Base-by-base conservation (phyloP, 78 protist species). In the Dictyostelium intermedium region DNA sequence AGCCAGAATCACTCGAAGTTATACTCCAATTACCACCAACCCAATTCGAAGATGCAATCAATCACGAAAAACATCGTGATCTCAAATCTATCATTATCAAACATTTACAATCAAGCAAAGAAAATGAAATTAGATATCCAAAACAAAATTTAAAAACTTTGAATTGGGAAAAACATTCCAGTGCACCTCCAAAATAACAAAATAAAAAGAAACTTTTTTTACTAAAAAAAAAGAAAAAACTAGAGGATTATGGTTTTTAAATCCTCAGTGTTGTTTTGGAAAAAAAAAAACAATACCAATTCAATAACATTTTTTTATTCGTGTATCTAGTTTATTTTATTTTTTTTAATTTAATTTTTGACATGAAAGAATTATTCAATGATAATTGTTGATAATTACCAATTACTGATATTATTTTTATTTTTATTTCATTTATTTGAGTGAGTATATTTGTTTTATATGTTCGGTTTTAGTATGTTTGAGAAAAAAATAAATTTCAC, bases 11-110 rank as follows among this genome's bases (percentile, higher is more conserved):
- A 32, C 74, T 91, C 1, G 30, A 47, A 7, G 95, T 91, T 0
- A 63, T 91, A 35, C 20, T 84, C 6, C 82, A 91, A 32, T 32
- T 91, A 20, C 95, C 95, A 34, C 32, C 81, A 11, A 11, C 95
- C 2, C 95, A 91, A 43, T 91, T 91, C 60, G 70, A 81, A 47
- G 11, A 82, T 41, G 95, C 95, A 14, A 82, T 82, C 32, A 27
- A 69, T 23, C 74, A 66, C 27, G 74, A 66, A 66, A 66, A 66
- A 66, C 63, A 81, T 76, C 53, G 47, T 9, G 80, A 56, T 56
- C 74, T 91, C 11, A 91, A 91, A 39, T 1, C 39, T 3, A 13
- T 63, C 16, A 34, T 78, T 25, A 35, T 30, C 61, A 87, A 87
- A 32, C 47, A n/a, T 41, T 56, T 87, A 72, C 74, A 66, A 27